Evolutionary conservation across 257 asterid species (phyloP).

Genomic region (Salvia hispanica): DNA sequence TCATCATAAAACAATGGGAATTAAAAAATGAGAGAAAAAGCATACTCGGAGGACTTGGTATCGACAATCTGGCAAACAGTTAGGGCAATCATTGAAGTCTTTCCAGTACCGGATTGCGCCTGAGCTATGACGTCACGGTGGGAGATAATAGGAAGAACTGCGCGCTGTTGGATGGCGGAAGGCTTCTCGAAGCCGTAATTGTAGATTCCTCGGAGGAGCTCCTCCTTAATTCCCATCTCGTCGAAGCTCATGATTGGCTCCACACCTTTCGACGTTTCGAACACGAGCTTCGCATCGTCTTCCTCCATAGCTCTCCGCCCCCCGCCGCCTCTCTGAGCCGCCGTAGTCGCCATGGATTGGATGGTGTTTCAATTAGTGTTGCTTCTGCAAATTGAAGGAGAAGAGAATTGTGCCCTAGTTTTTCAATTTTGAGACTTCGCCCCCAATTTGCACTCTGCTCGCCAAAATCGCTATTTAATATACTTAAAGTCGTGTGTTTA

Average conservation of each 20-base stretch:
- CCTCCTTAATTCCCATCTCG: conserved; percentile 89
- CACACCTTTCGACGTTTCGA: conserved; percentile 87
- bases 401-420: conserved; percentile 26
- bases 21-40: not conserved
- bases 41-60: conserved; percentile 85
- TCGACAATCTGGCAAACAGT: conserved; percentile 85
- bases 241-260: conserved; percentile 81
- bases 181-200: conserved; percentile 92
- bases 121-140: conserved; percentile 95
- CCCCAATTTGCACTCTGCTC: conserved; percentile 1
- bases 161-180: conserved; percentile 93
- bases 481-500: not conserved
- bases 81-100: conserved; percentile 95
- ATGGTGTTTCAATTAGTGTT: conserved; percentile 6
- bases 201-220: conserved; percentile 83
- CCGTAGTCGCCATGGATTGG: conserved; percentile 44
- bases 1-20: not conserved
- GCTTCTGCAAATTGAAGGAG: not conserved
- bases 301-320: conserved; percentile 44
- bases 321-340: conserved; percentile 44
- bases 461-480: not conserved
- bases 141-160: conserved; percentile 71
- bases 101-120: conserved; percentile 95
- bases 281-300: conserved; percentile 63
- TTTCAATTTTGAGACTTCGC: conserved; percentile 2